A percentile compares a stretch with the other conserved stretches of the same genome.
Conservation (phyloP, 495 filamentous ascomycete species). For the Trichoderma asperelloides region DNA sequence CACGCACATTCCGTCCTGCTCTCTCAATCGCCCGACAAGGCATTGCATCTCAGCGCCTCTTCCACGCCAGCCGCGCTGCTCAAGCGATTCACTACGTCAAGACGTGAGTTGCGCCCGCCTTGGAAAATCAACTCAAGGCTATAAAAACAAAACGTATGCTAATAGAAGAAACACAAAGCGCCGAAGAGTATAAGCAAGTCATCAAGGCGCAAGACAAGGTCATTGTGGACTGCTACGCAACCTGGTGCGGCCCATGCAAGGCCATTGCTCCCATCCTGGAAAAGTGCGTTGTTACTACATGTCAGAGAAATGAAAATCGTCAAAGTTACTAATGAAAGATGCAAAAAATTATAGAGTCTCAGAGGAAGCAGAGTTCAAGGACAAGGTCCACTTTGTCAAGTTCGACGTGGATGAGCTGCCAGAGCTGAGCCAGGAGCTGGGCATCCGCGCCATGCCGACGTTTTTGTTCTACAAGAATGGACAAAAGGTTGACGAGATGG, state of each 20-base stretch:
- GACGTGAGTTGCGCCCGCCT: conserved; percentile 23
- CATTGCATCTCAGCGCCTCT: conserved; percentile 20
- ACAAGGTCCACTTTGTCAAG: conserved; percentile 70
- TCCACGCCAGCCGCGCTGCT: conserved; percentile 33
- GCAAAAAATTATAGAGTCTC: not conserved
- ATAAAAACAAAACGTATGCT: not conserved
- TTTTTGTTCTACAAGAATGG: conserved; percentile 81
- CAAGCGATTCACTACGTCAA: conserved; percentile 36
- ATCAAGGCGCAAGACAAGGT: conserved; percentile 49
- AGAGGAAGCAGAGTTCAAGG: conserved; percentile 40
- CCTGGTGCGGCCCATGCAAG: conserved; percentile 96
- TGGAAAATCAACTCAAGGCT: not conserved
- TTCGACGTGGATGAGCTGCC: conserved; percentile 82
- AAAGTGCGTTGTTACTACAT: conserved; percentile 34
- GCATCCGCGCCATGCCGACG: conserved; percentile 91
- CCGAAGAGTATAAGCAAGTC: conserved; percentile 50
- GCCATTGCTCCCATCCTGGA: conserved; percentile 67
- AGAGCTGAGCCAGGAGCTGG: conserved; percentile 68
- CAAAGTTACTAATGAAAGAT: not conserved
- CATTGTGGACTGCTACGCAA: conserved; percentile 79
- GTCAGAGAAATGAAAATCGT: conserved; percentile 3
- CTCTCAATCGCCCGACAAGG: conserved; percentile 18
- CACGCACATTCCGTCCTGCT: conserved; percentile 11
- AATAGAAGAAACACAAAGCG: conserved; percentile 33
- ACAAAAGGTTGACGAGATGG: conserved; percentile 50